Evolutionary conservation across 495 filamentous ascomycete species (phyloP), one percentile per base, ranked within the genome.

Genomic region (Penicillium pulvis): DNA sequence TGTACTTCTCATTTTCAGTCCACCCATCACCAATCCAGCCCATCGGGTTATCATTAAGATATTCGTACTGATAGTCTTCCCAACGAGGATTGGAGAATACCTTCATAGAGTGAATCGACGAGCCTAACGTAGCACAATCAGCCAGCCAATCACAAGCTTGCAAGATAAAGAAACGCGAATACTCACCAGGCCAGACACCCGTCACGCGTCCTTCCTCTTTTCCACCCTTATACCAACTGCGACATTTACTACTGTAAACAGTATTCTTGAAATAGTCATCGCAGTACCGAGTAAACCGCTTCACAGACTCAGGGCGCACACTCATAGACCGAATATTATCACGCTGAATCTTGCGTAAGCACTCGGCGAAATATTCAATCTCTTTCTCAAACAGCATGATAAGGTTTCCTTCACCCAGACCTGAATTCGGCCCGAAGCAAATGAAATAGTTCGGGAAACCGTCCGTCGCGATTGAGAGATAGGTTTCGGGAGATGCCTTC

Each of bases 401-500:
- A 14, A 79, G 57, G 19, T 75, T 79, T 8, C 79, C 80, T 48
- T 80, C 79, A 1, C 75, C 80, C 9, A 82, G 63, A 1, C 74
- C 72, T 10, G 77, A 69, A 51, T 83, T 83, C 6, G 75, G 76
- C 2, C 78, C 77, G 12, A 81, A 61, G 45, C 75, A 72, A 36
- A 83, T 79, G 66, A 87, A 88, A 61, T 85, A 85, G 57, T 89
- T 90, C 3, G 87, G 87, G 63, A 89, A 90, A 0, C 76, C 80
- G 51, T 86, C 79, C 2, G 84, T 76, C 5, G 85, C 82, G 14
- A 83, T 72, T 16, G 81, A 84, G 35, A 86, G 75, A 58, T 90
- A 89, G 4, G 78, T 80, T 58, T 82, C 81, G 0, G 84, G 72
- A 0, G 75, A 75, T 14, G 76, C 63, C 11, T 78, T 69, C 79